Evolutionary conservation across 73 alveolate species (phyloP).

Genomic region (Urostyla sp.): DNA sequence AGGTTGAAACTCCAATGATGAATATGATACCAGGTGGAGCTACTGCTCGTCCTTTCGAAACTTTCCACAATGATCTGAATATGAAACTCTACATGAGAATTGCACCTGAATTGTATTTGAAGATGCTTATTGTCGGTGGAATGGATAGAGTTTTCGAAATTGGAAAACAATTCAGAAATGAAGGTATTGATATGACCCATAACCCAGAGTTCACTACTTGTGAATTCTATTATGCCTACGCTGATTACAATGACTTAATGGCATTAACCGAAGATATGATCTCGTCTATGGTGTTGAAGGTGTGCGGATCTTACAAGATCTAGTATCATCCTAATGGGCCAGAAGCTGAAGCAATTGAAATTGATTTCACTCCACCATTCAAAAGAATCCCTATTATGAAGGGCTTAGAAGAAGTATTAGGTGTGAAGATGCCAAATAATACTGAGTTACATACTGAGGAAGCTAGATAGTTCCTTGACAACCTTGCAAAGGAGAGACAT

Average conservation of each 20-base stretch:
- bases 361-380: conserved; percentile 99
- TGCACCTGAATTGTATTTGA: conserved; percentile 99
- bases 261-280: conserved; percentile 95
- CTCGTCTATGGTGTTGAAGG: conserved; percentile 85
- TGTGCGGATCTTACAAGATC: conserved; percentile 94
- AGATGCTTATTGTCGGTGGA: conserved; percentile 99
- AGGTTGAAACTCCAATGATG: conserved; percentile 99
- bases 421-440: conserved; percentile 78
- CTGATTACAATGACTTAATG: conserved; percentile 99
- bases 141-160: conserved; percentile 99
- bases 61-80: conserved; percentile 98
- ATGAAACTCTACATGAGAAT: conserved; percentile 98
- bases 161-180: conserved; percentile 99
- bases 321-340: conserved; percentile 93
- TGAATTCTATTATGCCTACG: conserved; percentile 99
- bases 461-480: conserved; percentile 85
- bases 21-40: conserved; percentile 99
- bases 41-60: conserved; percentile 98
- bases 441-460: conserved; percentile 90
- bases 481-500: conserved; percentile 80
- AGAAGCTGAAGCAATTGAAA: conserved; percentile 77
- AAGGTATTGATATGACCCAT: conserved; percentile 99
- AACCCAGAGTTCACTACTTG: conserved; percentile 99
- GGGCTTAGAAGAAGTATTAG: conserved; percentile 86
- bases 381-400: conserved; percentile 94